phyloP scores from a whole-genome alignment of 225 moss, liverwort and hornwort genomes.

The Marchantia polymorpha region DNA sequence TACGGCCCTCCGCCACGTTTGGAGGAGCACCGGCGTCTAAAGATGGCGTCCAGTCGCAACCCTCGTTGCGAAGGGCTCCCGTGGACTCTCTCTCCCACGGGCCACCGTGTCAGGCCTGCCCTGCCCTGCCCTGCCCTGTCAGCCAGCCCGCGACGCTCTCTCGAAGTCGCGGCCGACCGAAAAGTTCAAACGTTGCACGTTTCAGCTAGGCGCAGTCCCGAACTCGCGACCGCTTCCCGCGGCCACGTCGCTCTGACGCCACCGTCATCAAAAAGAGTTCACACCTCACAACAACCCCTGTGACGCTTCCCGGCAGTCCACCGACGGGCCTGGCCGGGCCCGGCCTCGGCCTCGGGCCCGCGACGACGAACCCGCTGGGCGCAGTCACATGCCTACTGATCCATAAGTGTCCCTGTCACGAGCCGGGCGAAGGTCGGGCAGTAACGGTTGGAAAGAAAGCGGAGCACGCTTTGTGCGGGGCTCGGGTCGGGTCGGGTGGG shows the following conservation, averaged over 20 bases:
- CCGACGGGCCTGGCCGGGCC: background rate
- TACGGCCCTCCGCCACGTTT: background rate
- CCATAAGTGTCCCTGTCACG: no score
- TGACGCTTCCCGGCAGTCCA: background rate
- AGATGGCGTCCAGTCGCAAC: background rate
- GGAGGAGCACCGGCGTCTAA: background rate
- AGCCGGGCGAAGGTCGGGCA: background rate
- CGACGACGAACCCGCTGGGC: no score
- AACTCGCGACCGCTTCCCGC: no score
- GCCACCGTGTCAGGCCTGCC: background rate
- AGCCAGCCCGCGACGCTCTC: background rate
- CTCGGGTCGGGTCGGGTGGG: no score
- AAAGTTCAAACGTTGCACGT: background rate
- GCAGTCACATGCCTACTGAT: background rate
- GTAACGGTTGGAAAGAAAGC: slow-evolving; percentile 1
- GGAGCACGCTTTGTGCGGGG: slow-evolving; percentile 7
- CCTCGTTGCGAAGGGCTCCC: background rate
- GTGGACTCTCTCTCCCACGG: background rate
- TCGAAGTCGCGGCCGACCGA: background rate
- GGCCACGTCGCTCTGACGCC: background rate
- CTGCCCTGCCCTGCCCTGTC: no score
- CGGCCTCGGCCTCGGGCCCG: background rate
- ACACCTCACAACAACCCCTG: background rate
- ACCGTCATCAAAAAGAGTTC: background rate
- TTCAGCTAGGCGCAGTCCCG: background rate